Evolutionary conservation across 371 early-diverging fungal species (phyloP).

Genomic region (Syncephalastrum monosporum): DNA sequence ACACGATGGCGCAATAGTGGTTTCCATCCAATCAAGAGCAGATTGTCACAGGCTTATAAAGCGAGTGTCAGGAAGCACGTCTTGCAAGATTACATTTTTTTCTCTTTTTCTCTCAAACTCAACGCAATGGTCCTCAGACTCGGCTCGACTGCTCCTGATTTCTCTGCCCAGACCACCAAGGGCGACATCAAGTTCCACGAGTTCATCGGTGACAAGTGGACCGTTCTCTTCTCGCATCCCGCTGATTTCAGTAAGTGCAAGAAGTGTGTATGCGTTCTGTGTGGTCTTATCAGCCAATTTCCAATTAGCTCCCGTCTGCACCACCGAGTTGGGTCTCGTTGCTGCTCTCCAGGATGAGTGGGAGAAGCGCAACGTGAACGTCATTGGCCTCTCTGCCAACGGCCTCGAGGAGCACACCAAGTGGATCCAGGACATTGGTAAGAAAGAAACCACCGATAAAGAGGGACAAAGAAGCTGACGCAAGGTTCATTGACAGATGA

Average conservation of each 20-base stretch:
- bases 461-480: too few relatives aligned
- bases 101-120: constrained; percentile 9
- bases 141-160: constrained; percentile 71
- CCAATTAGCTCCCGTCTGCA: constrained; percentile 83
- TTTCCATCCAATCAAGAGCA: too few relatives aligned
- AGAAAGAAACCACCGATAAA: too few relatives aligned
- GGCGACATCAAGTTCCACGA: constrained; percentile 90
- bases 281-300: background rate
- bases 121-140: constrained; percentile 57
- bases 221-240: constrained; percentile 93
- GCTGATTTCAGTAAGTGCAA: constrained; percentile 83
- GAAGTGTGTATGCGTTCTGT: background rate
- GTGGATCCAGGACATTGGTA: constrained; percentile 86
- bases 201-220: constrained; percentile 86
- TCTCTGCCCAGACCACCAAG: constrained; percentile 82
- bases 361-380: constrained; percentile 79
- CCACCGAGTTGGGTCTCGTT: constrained; percentile 92
- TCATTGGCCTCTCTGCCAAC: constrained; percentile 93
- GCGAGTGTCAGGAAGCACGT: background rate
- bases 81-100: constrained; percentile 6
- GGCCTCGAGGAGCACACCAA: constrained; percentile 74
- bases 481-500: constrained; percentile 45
- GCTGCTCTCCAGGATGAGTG: constrained; percentile 81
- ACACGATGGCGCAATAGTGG: too few relatives aligned
- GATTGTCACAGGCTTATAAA: too few relatives aligned